Conservation (phyloP, 306 rosid genomes). For the Lagenaria siceraria region DNA sequence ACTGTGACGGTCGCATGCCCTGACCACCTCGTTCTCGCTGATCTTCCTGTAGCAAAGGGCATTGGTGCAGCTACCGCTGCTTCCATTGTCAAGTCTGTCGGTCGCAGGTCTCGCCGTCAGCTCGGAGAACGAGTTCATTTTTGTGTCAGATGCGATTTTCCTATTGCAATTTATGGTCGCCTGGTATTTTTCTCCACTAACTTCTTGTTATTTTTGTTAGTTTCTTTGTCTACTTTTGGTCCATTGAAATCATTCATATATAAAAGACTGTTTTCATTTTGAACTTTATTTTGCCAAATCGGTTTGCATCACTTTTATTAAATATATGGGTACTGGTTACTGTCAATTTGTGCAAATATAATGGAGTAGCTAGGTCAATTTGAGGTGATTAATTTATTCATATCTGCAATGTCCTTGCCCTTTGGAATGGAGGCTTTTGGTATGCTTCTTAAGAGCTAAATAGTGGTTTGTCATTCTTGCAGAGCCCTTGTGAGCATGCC, state of each 20-base stretch:
- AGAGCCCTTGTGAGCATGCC: slow-evolving; percentile 98
- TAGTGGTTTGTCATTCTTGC: slow-evolving; percentile 25
- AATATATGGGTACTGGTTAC: not conserved
- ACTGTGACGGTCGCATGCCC: slow-evolving; percentile 93
- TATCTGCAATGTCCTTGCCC: not conserved
- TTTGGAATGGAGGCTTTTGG: not conserved
- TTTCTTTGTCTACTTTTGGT: not conserved
- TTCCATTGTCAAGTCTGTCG: slow-evolving; percentile 61
- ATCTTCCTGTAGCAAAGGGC: slow-evolving; percentile 96
- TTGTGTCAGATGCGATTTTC: slow-evolving; percentile 93
- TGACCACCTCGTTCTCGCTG: slow-evolving; percentile 90
- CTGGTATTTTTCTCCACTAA: slow-evolving; percentile 34
- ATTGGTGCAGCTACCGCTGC: slow-evolving; percentile 69
- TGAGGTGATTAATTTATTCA: not conserved
- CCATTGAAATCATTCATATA: not conserved
- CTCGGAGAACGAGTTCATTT: slow-evolving; percentile 95
- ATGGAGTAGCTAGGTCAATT: not conserved
- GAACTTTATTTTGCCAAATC: not conserved
- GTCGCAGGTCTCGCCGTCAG: slow-evolving; percentile 93
- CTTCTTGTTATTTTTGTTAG: not conserved
- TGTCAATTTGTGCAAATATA: not conserved
- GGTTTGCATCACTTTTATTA: not conserved
- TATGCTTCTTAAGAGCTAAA: not conserved
- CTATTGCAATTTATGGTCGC: slow-evolving; percentile 78
- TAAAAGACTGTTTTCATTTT: not conserved